phyloP scores from a whole-genome alignment of 2,329 filamentous ascomycete species.

The Lecanicillium sp. region DNA sequence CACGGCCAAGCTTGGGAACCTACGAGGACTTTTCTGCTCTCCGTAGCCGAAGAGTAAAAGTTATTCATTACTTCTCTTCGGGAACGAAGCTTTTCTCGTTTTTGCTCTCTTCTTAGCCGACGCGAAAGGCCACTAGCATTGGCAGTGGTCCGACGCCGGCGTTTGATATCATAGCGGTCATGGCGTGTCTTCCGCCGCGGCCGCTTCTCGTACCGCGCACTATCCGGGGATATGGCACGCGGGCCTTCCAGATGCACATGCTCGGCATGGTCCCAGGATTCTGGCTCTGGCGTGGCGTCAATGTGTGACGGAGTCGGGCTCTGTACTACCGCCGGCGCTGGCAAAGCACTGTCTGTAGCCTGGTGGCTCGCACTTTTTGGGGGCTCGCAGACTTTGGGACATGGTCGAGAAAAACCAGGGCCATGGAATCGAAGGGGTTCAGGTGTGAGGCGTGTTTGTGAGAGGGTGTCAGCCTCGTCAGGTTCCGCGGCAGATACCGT shows the following conservation, averaged over 20 bases:
- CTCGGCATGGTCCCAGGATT: too few relatives aligned
- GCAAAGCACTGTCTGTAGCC: background rate
- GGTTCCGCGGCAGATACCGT: background rate
- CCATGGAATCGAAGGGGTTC: background rate
- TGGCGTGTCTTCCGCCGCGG: slow-evolving; percentile 50
- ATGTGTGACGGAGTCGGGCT: background rate
- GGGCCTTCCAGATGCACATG: background rate
- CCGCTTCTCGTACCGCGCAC: slow-evolving; percentile 39
- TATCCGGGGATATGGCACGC: background rate
- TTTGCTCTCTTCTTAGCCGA: slow-evolving; percentile 11
- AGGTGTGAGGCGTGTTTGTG: background rate
- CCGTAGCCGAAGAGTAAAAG: slow-evolving; percentile 50
- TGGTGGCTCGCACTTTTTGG: background rate
- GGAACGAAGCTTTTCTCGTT: slow-evolving; percentile 27
- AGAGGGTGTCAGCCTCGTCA: background rate
- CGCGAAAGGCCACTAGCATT: background rate
- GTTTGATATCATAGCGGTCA: slow-evolving; percentile 46
- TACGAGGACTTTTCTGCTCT: slow-evolving; percentile 31
- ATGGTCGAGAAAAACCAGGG: background rate
- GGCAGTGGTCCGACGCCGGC: background rate
- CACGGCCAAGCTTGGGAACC: slow-evolving; percentile 4
- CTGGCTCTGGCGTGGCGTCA: background rate
- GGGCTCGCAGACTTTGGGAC: background rate
- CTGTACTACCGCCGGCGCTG: background rate
- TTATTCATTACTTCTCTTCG: slow-evolving; percentile 46